Base-by-base conservation (phyloP, 1,284 basidiomycete genomes). In the Anthracocystis panici-leucophaei region DNA sequence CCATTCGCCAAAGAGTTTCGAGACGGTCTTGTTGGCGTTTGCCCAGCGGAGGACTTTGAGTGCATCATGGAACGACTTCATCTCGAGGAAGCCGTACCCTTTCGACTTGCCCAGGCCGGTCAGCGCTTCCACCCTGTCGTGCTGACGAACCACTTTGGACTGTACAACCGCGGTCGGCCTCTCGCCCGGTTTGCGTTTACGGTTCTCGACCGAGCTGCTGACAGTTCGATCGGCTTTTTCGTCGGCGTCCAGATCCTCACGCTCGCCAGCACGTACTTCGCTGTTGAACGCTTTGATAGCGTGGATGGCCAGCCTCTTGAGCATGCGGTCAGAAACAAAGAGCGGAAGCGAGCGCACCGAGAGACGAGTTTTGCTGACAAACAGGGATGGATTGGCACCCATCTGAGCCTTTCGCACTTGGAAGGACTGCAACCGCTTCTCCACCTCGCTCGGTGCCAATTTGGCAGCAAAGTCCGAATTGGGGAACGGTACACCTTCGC, bases 1-100 rank as follows among this genome's bases (percentile, higher is more conserved):
- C 81, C 79, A 84, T 54, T 77, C 70, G 25, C 58, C 52, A 21
- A 85, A 71, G 0, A 82, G 62, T 23, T 68, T 67, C 5, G 46
- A 53, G 18, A 82, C 66, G 4, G 59, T 51, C 27, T 75, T 75
- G 86, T 96, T 95, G 83, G 93, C 96, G 87, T 99, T 99, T 18
- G 92, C 91, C 93, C 94, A 99, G 23, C 96, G 89, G 38, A 99
- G 86, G 1, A 97, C 92, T 46, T 93, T 92, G 35, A 99, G 88
- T 3, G 95, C 94, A 82, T 98, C 94, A 11, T 91, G 90, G 84
- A 97, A 96, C 27, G 87, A 89, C 41, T 90, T 88, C 89, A 97
- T 90, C 87, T 99, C 96, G 44, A 99, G 84, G 87, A 99, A 99
- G 16, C 96, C 97, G 81, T 97, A 99, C 0, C 96, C 96, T 83